These are phyloP conservation scores for Chondrostereum purpureum DNA, from an alignment of 1,284 basidiomycete genomes.

Conservation along the genomic window DNA sequence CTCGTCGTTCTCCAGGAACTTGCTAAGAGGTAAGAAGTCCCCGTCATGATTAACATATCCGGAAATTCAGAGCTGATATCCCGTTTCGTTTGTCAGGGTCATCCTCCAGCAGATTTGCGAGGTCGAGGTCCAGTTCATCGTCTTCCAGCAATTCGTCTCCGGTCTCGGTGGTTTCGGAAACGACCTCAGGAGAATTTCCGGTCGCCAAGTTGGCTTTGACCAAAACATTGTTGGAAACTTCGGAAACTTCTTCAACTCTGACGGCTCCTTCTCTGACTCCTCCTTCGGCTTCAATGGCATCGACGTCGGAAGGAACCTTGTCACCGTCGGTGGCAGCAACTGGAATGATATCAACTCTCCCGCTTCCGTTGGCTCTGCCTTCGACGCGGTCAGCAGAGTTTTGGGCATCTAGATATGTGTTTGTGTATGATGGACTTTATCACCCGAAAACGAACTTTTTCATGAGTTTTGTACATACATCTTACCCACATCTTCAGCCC, in stretches of 20 bases:
- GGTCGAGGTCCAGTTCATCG: conserved; percentile 26
- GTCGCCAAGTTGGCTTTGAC: conserved; percentile 20
- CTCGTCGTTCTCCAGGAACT: conserved; percentile 22
- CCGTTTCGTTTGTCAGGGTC: conserved; percentile 21
- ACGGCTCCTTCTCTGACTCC: conserved; percentile 14
- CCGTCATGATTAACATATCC: neutral
- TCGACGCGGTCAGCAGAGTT: conserved; percentile 11
- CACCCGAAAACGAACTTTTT: neutral
- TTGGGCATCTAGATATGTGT: conserved; percentile 4
- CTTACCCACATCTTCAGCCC: neutral
- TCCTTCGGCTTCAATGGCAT: conserved; percentile 16
- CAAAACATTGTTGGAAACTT: conserved; percentile 14
- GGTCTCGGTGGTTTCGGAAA: conserved; percentile 19
- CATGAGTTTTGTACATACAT: neutral
- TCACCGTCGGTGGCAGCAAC: conserved; percentile 16
- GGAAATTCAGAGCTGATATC: neutral
- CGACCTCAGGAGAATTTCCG: conserved; percentile 21
- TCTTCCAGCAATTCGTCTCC: conserved; percentile 22
- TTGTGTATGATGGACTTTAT: neutral
- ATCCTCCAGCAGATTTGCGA: conserved; percentile 28
- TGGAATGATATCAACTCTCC: conserved; percentile 15
- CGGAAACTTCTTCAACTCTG: conserved; percentile 11
- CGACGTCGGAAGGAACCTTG: conserved; percentile 14
- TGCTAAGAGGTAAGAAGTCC: conserved; percentile 21
- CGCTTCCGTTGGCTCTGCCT: conserved; percentile 13